Conservation (phyloP, 2,329 filamentous ascomycete genomes). For the Monosporascus sp. region DNA sequence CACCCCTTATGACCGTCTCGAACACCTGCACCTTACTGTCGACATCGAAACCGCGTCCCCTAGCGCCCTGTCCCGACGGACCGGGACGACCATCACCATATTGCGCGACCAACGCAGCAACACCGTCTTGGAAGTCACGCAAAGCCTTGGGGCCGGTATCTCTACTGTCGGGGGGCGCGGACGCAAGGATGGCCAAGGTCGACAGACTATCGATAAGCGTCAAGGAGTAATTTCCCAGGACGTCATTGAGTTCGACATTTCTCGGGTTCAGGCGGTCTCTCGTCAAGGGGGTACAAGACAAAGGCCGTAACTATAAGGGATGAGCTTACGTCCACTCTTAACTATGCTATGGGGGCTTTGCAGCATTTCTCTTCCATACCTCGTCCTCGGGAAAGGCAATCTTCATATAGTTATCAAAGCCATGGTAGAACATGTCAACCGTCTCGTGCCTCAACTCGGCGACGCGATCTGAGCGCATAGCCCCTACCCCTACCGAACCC, state of each 20-base stretch:
- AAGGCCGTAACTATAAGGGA: constrained; percentile 62
- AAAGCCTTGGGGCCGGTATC: constrained; percentile 57
- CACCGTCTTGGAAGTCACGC: constrained; percentile 72
- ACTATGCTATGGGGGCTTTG: constrained; percentile 1
- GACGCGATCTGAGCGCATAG: constrained; percentile 53
- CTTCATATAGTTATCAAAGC: constrained; percentile 90
- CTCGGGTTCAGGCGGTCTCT: constrained; percentile 75
- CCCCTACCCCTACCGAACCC: constrained; percentile 28
- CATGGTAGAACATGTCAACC: constrained; percentile 90
- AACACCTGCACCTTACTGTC: constrained; percentile 99
- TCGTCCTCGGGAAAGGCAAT: constrained; percentile 96
- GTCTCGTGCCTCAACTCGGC: constrained; percentile 54
- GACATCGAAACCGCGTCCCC: constrained; percentile 80
- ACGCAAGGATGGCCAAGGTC: constrained; percentile 87
- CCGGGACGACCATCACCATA: constrained; percentile 81
- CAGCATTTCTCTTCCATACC: constrained; percentile 33
- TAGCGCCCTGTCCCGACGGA: constrained; percentile 61
- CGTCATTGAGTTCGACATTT: constrained; percentile 87
- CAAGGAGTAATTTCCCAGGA: constrained; percentile 92
- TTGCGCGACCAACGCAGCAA: constrained; percentile 68
- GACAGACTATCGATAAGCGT: constrained; percentile 94
- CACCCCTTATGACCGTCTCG: constrained; percentile 90
- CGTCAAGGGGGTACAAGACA: constrained; percentile 78
- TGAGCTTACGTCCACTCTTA: constrained; percentile 15
- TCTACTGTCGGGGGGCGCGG: constrained; percentile 54